phyloP scores from a whole-genome alignment of 805 yeast genomes.

The Cyberlindnera nakhonratchasimensis region DNA sequence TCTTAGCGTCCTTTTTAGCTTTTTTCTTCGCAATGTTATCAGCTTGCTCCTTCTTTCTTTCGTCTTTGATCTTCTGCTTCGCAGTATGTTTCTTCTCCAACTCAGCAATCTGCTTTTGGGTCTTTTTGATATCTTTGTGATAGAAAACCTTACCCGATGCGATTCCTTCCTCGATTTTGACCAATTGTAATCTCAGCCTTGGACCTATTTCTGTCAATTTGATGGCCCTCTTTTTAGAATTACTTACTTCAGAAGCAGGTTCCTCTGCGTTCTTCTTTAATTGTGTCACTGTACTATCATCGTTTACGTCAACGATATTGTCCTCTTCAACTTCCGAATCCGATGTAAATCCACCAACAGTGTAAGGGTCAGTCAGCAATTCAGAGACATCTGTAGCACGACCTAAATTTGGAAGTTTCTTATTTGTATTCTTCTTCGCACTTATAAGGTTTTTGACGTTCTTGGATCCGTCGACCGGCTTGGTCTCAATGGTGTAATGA shows the following conservation, averaged over 20 bases:
- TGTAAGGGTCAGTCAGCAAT: slow-evolving; percentile 76
- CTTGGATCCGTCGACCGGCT: slow-evolving; percentile 60
- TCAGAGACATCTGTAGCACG: slow-evolving; percentile 76
- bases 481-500: slow-evolving; percentile 86
- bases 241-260: slow-evolving; percentile 21
- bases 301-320: slow-evolving; percentile 61
- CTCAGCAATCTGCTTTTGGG: slow-evolving; percentile 53
- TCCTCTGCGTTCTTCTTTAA: slow-evolving; percentile 21
- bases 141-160: slow-evolving; percentile 86
- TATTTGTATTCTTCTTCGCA: slow-evolving; percentile 24
- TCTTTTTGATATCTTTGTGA: slow-evolving; percentile 68
- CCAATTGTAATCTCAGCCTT: slow-evolving; percentile 66
- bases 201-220: slow-evolving; percentile 94
- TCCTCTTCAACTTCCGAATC: slow-evolving; percentile 96
- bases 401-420: slow-evolving; percentile 33
- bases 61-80: slow-evolving; percentile 57
- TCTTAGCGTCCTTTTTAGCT: slow-evolving; percentile 69
- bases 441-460: slow-evolving; percentile 25
- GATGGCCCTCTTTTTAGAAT: slow-evolving; percentile 69
- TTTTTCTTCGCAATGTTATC: slow-evolving; percentile 74
- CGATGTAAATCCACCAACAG: slow-evolving; percentile 75
- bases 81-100: slow-evolving; percentile 67
- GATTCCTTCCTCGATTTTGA: slow-evolving; percentile 89
- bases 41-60: slow-evolving; percentile 74
- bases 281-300: slow-evolving; percentile 23